These are phyloP conservation scores for Ceratocystis papillata DNA, from an alignment of 2,329 filamentous ascomycete genomes.

Conservation along the genomic window DNA sequence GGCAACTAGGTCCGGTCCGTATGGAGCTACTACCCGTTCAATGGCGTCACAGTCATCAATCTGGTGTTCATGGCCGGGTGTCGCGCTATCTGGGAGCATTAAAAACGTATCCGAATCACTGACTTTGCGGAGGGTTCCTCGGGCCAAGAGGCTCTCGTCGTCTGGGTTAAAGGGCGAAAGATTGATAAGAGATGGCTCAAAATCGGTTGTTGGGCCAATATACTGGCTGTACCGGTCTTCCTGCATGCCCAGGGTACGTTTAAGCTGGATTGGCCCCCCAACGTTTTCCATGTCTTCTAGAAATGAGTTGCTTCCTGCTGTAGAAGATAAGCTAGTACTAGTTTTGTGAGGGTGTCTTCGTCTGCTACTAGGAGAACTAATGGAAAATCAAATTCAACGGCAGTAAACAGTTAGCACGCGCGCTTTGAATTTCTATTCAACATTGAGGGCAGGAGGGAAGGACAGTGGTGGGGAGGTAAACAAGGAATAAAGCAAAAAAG, in stretches of 20 bases:
- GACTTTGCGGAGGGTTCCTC: constrained; percentile 61
- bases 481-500: not conserved
- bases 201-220: constrained; percentile 71
- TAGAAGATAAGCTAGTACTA: constrained; percentile 51
- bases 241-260: constrained; percentile 64
- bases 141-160: constrained; percentile 64
- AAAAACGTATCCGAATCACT: constrained; percentile 69
- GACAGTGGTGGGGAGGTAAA: not conserved
- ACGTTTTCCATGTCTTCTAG: constrained; percentile 62
- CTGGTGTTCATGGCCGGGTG: constrained; percentile 60
- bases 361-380: constrained; percentile 42
- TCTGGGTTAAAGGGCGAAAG: constrained; percentile 69
- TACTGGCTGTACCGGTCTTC: constrained; percentile 71
- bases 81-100: constrained; percentile 63
- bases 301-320: constrained; percentile 50
- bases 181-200: constrained; percentile 73
- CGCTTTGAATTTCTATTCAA: too few species aligned
- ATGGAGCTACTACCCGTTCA: constrained; percentile 62
- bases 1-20: constrained; percentile 67
- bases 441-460: too few species aligned
- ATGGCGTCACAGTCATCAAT: constrained; percentile 58
- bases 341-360: constrained; percentile 40
- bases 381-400: constrained; percentile 44
- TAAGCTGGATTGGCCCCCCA: constrained; percentile 53
- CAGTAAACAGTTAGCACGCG: constrained; percentile 39